phyloP scores from a whole-genome alignment of 78 protist genomes.

The Parvularia atlantis region DNA sequence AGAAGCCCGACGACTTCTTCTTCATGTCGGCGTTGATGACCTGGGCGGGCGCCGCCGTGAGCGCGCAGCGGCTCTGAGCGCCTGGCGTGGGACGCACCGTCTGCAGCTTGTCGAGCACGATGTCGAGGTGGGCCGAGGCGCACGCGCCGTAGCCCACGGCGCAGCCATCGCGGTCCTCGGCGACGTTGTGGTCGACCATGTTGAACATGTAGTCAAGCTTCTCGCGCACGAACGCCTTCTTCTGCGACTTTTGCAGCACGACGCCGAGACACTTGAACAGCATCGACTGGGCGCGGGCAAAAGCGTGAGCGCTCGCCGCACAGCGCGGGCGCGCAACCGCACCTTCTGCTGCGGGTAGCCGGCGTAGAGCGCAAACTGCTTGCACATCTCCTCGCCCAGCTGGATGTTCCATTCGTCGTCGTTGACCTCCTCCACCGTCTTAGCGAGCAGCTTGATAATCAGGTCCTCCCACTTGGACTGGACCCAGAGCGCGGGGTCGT shows the following conservation, averaged over 20 bases:
- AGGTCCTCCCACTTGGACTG: conserved; percentile 40
- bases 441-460: conserved; percentile 27
- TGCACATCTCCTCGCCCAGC: conserved; percentile 21
- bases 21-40: conserved; percentile 32
- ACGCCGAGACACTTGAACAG: conserved; percentile 39
- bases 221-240: conserved; percentile 32
- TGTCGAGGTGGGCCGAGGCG: conserved; percentile 41
- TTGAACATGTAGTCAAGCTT: conserved; percentile 37
- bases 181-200: conserved; percentile 25
- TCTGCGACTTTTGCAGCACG: conserved; percentile 32
- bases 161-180: conserved; percentile 4
- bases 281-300: too few relatives aligned
- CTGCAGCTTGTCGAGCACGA: conserved; percentile 26
- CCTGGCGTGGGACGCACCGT: not conserved
- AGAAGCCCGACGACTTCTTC: conserved; percentile 41
- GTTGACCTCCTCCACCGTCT: conserved; percentile 36
- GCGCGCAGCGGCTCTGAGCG: not conserved
- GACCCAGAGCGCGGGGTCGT: not conserved
- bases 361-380: conserved; percentile 39
- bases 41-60: too few relatives aligned
- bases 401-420: conserved; percentile 57
- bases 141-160: conserved; percentile 40
- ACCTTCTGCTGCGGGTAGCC: conserved; percentile 22
- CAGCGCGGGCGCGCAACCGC: not conserved
- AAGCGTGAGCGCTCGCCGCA: too few relatives aligned